A percentile compares a stretch with the other conserved stretches of the same genome.
phyloP scores from a whole-genome alignment of 768 basidiomycete species.

The Trametes sanguinea region DNA sequence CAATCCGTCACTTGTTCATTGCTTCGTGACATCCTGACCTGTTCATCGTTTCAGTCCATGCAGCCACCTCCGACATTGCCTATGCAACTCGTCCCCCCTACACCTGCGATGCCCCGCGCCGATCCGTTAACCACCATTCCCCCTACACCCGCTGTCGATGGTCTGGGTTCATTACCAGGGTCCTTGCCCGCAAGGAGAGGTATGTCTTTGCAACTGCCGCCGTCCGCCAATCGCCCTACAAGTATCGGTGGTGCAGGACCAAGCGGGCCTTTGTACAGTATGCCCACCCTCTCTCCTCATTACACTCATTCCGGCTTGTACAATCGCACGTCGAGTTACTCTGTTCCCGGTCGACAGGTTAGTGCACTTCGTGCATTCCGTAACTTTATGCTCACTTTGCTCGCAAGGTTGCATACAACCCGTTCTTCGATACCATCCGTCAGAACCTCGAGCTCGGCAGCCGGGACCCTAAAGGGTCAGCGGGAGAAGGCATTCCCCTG shows the following conservation, averaged over 20 bases:
- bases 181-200: neutral
- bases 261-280: constrained; percentile 16
- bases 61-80: constrained; percentile 6
- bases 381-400: neutral
- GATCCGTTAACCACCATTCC: constrained; percentile 13
- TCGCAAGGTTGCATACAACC: constrained; percentile 58
- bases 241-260: neutral
- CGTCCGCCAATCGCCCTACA: constrained; percentile 4
- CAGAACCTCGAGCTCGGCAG: constrained; percentile 74
- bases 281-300: constrained; percentile 21
- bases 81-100: constrained; percentile 17
- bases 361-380: neutral
- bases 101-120: constrained; percentile 10
- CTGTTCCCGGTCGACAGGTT: constrained; percentile 19
- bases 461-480: constrained; percentile 43
- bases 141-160: neutral
- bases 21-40: neutral
- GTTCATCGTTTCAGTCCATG: neutral
- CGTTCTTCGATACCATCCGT: constrained; percentile 93
- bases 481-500: constrained; percentile 81
- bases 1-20: neutral
- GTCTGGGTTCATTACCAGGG: neutral
- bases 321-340: constrained; percentile 2
- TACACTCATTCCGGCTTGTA: constrained; percentile 15
- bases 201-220: constrained; percentile 14